phyloP scores from a whole-genome alignment of 2,329 filamentous ascomycete genomes.

The Exophiala lecanii-corni region DNA sequence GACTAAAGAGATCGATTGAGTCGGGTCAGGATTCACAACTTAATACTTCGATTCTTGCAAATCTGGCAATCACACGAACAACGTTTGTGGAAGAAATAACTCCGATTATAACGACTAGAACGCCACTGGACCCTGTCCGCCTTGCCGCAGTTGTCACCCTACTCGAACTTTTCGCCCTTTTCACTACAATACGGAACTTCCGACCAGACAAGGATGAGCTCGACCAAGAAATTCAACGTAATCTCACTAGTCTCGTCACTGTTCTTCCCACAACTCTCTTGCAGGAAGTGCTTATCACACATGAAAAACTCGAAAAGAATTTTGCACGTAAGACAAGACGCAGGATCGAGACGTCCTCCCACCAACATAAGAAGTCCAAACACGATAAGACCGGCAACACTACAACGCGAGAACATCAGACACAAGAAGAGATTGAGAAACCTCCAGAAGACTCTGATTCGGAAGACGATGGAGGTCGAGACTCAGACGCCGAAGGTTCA shows the following conservation, averaged over 20 bases:
- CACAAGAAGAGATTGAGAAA: conserved; percentile 25
- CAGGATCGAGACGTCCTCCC: conserved; percentile 27
- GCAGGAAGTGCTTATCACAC: conserved; percentile 67
- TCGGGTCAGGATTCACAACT: conserved; percentile 53
- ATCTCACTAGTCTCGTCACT: conserved; percentile 60
- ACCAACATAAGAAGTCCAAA: conserved; percentile 7
- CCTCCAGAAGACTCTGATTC: conserved; percentile 50
- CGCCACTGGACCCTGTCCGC: conserved; percentile 70
- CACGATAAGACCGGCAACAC: neutral
- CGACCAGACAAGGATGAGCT: conserved; percentile 27
- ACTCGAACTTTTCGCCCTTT: conserved; percentile 76
- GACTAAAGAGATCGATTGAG: conserved; percentile 52
- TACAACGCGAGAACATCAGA: neutral
- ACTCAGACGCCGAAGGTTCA: conserved; percentile 69
- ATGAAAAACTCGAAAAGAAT: conserved; percentile 69
- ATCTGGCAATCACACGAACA: conserved; percentile 59
- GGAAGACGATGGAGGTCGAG: conserved; percentile 69
- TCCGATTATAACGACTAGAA: conserved; percentile 46
- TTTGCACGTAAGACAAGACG: conserved; percentile 64
- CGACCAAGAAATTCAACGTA: conserved; percentile 47
- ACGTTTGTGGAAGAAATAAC: conserved; percentile 47
- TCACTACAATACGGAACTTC: conserved; percentile 63
- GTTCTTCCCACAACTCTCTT: conserved; percentile 62
- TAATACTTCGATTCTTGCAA: conserved; percentile 60
- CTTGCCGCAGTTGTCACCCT: conserved; percentile 70